phyloP scores from a whole-genome alignment of 768 basidiomycete species.

The Termitomyces heimii region DNA sequence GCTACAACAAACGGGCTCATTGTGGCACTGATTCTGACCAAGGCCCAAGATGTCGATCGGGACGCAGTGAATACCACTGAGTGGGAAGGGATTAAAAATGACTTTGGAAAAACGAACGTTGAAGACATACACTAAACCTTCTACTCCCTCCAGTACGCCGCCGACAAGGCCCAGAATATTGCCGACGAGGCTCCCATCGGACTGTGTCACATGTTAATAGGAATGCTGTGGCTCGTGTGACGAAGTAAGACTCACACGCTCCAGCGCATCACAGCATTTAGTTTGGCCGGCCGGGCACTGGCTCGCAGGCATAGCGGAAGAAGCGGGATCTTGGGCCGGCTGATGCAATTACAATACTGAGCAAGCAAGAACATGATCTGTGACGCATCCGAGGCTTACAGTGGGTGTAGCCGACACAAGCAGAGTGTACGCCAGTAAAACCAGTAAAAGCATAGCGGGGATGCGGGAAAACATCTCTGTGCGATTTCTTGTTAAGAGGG shows the following conservation, averaged over 20 bases:
- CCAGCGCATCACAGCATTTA: conserved; percentile 21
- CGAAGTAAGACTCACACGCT: conserved; percentile 12
- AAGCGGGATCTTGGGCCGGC: conserved; percentile 7
- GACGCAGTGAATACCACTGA: conserved; percentile 24
- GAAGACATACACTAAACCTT: conserved; percentile 20
- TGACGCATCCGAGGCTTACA: conserved; percentile 6
- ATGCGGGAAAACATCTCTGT: conserved; percentile 14
- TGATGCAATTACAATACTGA: not conserved
- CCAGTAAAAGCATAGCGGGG: conserved; percentile 8
- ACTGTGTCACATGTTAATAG: conserved; percentile 2
- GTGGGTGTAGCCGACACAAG: conserved; percentile 18
- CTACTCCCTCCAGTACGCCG: conserved; percentile 20
- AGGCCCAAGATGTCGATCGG: conserved; percentile 22
- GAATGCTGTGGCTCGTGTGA: not conserved
- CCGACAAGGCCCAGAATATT: conserved; percentile 19
- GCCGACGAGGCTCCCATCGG: conserved; percentile 18
- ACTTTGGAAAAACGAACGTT: not conserved
- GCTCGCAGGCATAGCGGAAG: conserved; percentile 14
- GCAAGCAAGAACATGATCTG: not conserved
- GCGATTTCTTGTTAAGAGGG: not conserved
- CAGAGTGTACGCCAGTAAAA: conserved; percentile 11
- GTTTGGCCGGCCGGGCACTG: conserved; percentile 18
- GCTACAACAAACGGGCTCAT: conserved; percentile 34
- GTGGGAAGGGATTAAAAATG: not conserved
- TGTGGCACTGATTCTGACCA: conserved; percentile 20